A percentile compares a stretch with the other conserved stretches of the same genome.
These are phyloP conservation scores for Salvia rosmarinus DNA, from an alignment of 257 asterid species.

Conservation along the genomic window DNA sequence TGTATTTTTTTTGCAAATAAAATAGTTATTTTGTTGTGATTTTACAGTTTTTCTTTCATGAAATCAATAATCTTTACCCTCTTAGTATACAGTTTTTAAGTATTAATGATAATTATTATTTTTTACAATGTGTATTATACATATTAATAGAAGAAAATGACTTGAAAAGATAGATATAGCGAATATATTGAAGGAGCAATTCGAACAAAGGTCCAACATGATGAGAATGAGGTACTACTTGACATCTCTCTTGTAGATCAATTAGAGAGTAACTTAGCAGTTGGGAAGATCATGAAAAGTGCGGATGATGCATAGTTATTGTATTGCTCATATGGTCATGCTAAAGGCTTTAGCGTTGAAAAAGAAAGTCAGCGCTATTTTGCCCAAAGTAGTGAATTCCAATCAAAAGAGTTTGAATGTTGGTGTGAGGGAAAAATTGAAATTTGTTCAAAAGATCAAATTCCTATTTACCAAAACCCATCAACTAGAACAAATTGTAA, in stretches of 20 bases:
- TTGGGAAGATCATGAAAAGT: not conserved
- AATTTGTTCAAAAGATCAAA: not conserved
- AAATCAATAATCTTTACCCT: too few species aligned
- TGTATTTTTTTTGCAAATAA: too few species aligned
- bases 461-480: not conserved
- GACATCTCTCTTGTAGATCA: too few species aligned
- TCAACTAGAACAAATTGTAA: conserved; percentile 5
- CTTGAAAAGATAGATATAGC: not conserved
- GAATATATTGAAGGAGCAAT: too few species aligned
- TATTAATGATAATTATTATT: too few species aligned
- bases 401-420: not conserved
- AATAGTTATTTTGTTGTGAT: too few species aligned
- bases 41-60: too few species aligned
- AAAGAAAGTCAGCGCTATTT: not conserved
- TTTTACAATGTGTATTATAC: not conserved
- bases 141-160: not conserved
- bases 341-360: not conserved
- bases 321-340: not conserved
- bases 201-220: too few species aligned
- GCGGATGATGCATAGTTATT: not conserved
- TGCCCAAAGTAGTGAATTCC: not conserved
- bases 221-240: too few species aligned
- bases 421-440: not conserved
- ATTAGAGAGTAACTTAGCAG: not conserved
- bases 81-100: too few species aligned